Conservation (phyloP, 345 rosid species). For the Draba incana region DNA sequence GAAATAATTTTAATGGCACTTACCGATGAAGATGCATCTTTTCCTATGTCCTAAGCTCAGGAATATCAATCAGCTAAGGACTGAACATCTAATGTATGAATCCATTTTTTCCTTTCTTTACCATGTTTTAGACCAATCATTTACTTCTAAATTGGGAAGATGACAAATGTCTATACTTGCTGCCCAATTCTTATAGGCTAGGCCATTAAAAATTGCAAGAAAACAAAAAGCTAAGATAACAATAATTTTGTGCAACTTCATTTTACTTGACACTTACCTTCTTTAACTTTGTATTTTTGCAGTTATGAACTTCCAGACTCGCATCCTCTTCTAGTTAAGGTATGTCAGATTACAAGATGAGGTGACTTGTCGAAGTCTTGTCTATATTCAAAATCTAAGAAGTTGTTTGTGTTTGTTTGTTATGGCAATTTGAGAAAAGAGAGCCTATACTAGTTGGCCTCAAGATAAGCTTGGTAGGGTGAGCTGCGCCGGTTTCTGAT, state of each 20-base stretch:
- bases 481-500: too few species aligned
- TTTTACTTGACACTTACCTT: not conserved
- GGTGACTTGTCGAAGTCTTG: constrained; percentile 1
- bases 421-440: constrained; percentile 70
- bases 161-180: not conserved
- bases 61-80: constrained; percentile 76
- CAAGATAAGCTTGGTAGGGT: too few species aligned
- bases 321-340: constrained; percentile 78
- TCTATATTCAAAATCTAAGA: constrained; percentile 23
- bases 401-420: constrained; percentile 32
- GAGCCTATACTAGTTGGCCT: too few species aligned
- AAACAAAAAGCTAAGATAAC: not conserved
- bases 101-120: constrained; percentile 20
- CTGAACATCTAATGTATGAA: constrained; percentile 95
- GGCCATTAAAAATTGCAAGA: not conserved
- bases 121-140: not conserved
- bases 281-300: constrained; percentile 39
- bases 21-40: constrained; percentile 34
- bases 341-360: constrained; percentile 45
- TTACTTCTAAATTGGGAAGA: not conserved
- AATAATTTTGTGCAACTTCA: not conserved
- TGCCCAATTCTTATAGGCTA: not conserved
- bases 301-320: constrained; percentile 90
- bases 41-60: constrained; percentile 82
- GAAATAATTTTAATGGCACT: too few species aligned